A percentile compares a stretch with the other conserved stretches of the same genome.
phyloP scores from a whole-genome alignment of 2,329 filamentous ascomycete genomes.

The Xylariomycetidae sp. region DNA sequence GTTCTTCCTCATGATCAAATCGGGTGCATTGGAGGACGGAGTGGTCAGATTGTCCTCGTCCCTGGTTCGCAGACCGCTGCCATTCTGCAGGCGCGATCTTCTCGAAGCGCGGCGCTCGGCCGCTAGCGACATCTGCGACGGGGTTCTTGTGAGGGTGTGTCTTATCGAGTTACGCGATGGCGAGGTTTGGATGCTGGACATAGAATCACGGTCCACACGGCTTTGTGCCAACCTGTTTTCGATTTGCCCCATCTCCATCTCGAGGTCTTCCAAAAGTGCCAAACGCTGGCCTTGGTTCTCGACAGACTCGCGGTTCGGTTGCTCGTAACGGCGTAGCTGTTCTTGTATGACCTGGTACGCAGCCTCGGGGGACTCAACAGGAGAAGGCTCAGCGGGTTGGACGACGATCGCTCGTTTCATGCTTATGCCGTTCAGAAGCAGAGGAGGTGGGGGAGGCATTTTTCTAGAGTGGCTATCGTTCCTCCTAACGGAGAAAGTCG shows the following conservation, averaged over 20 bases:
- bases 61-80: constrained; percentile 19
- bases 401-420: constrained; percentile 38
- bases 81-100: constrained; percentile 30
- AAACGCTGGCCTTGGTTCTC: constrained; percentile 37
- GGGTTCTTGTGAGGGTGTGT: constrained; percentile 11
- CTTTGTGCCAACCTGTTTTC: constrained; percentile 50
- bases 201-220: constrained; percentile 44
- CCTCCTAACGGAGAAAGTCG: constrained; percentile 51
- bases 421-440: constrained; percentile 40
- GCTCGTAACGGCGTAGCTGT: constrained; percentile 45
- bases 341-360: constrained; percentile 45
- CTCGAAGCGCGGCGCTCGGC: constrained; percentile 34
- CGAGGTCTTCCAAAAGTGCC: constrained; percentile 51
- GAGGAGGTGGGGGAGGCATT: constrained; percentile 50
- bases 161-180: constrained; percentile 21
- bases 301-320: constrained; percentile 28
- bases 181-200: constrained; percentile 38
- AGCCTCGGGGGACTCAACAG: constrained; percentile 45
- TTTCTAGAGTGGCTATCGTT: constrained; percentile 40
- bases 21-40: constrained; percentile 29
- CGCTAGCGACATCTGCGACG: constrained; percentile 27
- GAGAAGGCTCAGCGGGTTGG: constrained; percentile 43
- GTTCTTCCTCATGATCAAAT: constrained; percentile 30
- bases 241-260: constrained; percentile 56
- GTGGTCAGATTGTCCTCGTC: constrained; percentile 19